Evolutionary conservation across 2,329 filamentous ascomycete species (phyloP).

Genomic region (Nigrograna mackinnonii): DNA sequence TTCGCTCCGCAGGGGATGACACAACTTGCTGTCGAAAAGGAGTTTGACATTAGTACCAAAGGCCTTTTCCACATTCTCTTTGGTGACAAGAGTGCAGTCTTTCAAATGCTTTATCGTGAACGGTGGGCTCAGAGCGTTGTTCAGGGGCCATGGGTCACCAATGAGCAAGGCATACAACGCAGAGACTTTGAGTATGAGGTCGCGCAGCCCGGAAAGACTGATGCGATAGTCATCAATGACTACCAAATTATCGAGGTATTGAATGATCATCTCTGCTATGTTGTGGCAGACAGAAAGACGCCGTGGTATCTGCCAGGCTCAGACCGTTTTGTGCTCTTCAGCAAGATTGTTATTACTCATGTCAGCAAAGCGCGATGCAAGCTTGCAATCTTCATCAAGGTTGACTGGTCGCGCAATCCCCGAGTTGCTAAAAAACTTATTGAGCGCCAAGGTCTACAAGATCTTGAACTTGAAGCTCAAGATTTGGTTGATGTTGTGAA

Average conservation of each 20-base stretch:
- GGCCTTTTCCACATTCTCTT: conserved; percentile 95
- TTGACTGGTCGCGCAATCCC: conserved; percentile 76
- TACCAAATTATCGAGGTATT: conserved; percentile 79
- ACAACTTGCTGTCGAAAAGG: conserved; percentile 72
- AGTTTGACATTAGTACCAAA: conserved; percentile 91
- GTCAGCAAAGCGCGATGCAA: conserved; percentile 91
- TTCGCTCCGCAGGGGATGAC: conserved; percentile 86
- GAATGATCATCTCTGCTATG: conserved; percentile 65
- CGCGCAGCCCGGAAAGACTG: conserved; percentile 48
- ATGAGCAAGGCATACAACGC: conserved; percentile 71
- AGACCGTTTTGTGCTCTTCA: conserved; percentile 77
- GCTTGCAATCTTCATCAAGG: conserved; percentile 81
- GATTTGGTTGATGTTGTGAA: conserved; percentile 76
- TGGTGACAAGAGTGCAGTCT: conserved; percentile 93
- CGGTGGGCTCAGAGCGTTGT: conserved; percentile 58
- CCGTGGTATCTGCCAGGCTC: conserved; percentile 87
- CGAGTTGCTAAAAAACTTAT: conserved; percentile 53
- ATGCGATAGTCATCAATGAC: conserved; percentile 65
- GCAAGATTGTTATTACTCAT: conserved; percentile 92
- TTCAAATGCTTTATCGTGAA: conserved; percentile 87
- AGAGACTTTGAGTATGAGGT: conserved; percentile 83
- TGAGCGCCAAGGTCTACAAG: conserved; percentile 70
- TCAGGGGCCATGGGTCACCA: conserved; percentile 81
- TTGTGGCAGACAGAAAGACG: conserved; percentile 65
- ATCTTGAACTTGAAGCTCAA: conserved; percentile 72